A percentile compares a stretch with the other conserved stretches of the same genome.
These are phyloP conservation scores for Cyclospora cayetanensis DNA, from an alignment of 169 alveolate genomes.

Conservation along the genomic window DNA sequence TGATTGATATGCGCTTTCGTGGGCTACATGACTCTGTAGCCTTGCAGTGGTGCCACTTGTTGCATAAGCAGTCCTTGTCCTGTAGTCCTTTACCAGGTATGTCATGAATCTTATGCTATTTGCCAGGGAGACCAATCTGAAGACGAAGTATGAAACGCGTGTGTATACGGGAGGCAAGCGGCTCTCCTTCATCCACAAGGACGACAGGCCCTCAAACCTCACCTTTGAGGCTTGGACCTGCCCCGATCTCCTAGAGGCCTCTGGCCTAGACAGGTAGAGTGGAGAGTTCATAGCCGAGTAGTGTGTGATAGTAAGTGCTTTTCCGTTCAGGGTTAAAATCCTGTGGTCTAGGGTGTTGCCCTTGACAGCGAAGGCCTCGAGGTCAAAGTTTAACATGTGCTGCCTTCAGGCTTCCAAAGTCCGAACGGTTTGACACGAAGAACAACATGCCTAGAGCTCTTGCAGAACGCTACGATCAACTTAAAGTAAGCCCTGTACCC, in stretches of 20 bases:
- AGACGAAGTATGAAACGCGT: constrained; percentile 58
- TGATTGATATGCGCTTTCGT: background rate
- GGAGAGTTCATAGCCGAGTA: background rate
- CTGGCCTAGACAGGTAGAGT: constrained; percentile 69
- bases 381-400: background rate
- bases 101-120: background rate
- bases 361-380: background rate
- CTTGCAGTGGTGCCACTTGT: no score
- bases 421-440: constrained; percentile 24
- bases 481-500: background rate
- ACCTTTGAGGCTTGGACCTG: constrained; percentile 71
- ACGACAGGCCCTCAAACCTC: constrained; percentile 61
- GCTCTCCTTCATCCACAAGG: constrained; percentile 67
- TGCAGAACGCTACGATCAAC: background rate
- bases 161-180: background rate
- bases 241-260: constrained; percentile 60
- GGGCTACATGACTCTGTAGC: no score
- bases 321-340: background rate
- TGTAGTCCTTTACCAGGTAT: no score
- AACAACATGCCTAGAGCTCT: constrained; percentile 23
- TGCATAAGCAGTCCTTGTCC: no score
- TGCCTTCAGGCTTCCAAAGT: background rate
- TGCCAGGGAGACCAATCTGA: constrained; percentile 56
- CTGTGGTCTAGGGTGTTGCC: background rate
- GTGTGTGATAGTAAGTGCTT: background rate